These are phyloP conservation scores for Exserohilum turcica DNA, from an alignment of 2,329 filamentous ascomycete genomes.

Conservation along the genomic window DNA sequence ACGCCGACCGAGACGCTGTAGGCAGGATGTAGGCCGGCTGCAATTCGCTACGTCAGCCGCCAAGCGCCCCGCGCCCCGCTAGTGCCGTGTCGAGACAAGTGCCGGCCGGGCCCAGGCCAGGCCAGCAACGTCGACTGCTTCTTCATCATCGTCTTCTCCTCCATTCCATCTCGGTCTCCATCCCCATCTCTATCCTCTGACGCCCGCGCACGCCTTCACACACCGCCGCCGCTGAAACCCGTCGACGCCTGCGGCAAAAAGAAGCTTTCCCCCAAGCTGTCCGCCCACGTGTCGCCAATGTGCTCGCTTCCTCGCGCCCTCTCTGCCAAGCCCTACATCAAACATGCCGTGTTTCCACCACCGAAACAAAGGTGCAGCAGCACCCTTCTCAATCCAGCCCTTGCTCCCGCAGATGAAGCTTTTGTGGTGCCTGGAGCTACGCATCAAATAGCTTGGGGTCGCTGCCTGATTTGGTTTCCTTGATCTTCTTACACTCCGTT, in stretches of 20 bases:
- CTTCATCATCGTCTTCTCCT: background rate
- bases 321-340: constrained; percentile 21
- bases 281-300: background rate
- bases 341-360: constrained; percentile 33
- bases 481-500: constrained; percentile 1
- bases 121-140: background rate
- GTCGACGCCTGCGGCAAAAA: background rate
- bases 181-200: too few species aligned
- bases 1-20: constrained; percentile 4
- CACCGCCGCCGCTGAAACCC: background rate
- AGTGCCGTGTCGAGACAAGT: constrained; percentile 13
- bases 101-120: background rate
- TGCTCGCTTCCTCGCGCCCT: constrained; percentile 2
- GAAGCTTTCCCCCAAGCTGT: background rate
- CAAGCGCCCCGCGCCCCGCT: constrained; percentile 13
- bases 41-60: constrained; percentile 27
- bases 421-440: constrained; percentile 18
- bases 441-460: constrained; percentile 15
- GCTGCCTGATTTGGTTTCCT: constrained; percentile 20
- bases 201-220: too few species aligned
- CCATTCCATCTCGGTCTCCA: background rate
- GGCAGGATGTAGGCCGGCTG: constrained; percentile 11
- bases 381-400: constrained; percentile 7
- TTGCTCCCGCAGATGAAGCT: constrained; percentile 18
- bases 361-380: constrained; percentile 37